Base-by-base conservation (phyloP, 2,329 filamentous ascomycete genomes). In the Arthrobotrys conoides region DNA sequence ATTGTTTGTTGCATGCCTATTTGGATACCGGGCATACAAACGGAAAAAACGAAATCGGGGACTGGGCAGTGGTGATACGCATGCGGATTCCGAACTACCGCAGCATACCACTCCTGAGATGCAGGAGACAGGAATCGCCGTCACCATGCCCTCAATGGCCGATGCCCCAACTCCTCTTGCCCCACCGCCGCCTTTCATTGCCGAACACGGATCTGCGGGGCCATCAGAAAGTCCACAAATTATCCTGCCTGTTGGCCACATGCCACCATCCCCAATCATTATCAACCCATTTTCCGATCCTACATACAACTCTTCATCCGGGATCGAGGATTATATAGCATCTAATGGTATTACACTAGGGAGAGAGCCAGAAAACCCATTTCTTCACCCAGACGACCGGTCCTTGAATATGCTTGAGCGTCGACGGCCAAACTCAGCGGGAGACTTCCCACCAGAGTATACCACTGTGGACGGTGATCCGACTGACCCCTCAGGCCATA, bases 281-380 rank as follows among this genome's bases (percentile, higher is more conserved):
- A 77, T 77, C 27, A 77, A 77, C n/a, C 73, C 73, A 36, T 77
- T 77, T 69, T 71, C 63, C 9, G 73, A 77, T 18, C 73, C 73
- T 9, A 77, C 73, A n/a, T 77, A 77, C 27, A 77, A 77, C 36
- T 77, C 73, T 18, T 77, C 73, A 1, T 77, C 73, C 36, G 73
- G 67, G 24, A 77, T 77, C 30, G 73, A 77, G 30, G 73, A 77
- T 22, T 77, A 77, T 46, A 61, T 77, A 24, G 67, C 71, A 14
- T 77, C 73, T 1, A 77, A 77, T 24, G 73, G 61, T 18, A 30
- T 63, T 16, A 67, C 61, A 38, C 36, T 77, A 2, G 73, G 73
- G 14, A 77, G 73, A 63, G 73, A 77, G 27, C 67, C 73, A 1
- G 73, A 77, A 49, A 77, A 77, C 27, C 73, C 73, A 33, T 77